These are phyloP conservation scores for Trichoderma guizhouense DNA, from an alignment of 2,329 filamentous ascomycete species.

Conservation along the genomic window DNA sequence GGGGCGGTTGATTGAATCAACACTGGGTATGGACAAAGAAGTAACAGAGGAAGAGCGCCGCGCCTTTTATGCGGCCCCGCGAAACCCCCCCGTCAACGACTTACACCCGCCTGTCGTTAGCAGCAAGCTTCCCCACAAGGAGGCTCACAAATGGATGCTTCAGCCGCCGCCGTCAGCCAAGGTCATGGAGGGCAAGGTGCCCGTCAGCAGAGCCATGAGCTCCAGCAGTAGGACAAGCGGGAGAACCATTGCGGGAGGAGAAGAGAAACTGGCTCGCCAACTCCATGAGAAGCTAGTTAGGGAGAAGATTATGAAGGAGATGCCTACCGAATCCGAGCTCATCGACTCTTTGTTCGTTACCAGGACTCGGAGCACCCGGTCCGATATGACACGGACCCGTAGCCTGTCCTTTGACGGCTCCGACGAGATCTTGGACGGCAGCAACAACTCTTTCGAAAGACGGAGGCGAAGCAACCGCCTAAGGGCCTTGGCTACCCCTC, in stretches of 20 bases:
- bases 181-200: constrained; percentile 84
- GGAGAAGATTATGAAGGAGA: constrained; percentile 45
- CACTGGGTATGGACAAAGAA: constrained; percentile 49
- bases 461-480: constrained; percentile 27
- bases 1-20: constrained; percentile 51
- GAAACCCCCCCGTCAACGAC: constrained; percentile 76
- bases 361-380: constrained; percentile 30
- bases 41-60: constrained; percentile 51
- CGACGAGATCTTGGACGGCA: constrained; percentile 32
- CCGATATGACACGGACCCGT: constrained; percentile 33
- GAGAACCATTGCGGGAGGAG: constrained; percentile 40
- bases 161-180: constrained; percentile 87
- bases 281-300: constrained; percentile 46
- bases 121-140: constrained; percentile 64
- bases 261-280: constrained; percentile 41
- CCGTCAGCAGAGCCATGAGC: constrained; percentile 61
- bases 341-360: constrained; percentile 41
- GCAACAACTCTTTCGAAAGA: constrained; percentile 26
- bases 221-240: constrained; percentile 50
- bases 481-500: constrained; percentile 29
- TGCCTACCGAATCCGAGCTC: constrained; percentile 42
- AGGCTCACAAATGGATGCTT: constrained; percentile 84
- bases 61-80: constrained; percentile 59
- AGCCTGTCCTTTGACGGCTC: constrained; percentile 39
- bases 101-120: constrained; percentile 81